Base-by-base conservation (phyloP, 495 filamentous ascomycete genomes). In the Trichodelitschia bisporula region DNA sequence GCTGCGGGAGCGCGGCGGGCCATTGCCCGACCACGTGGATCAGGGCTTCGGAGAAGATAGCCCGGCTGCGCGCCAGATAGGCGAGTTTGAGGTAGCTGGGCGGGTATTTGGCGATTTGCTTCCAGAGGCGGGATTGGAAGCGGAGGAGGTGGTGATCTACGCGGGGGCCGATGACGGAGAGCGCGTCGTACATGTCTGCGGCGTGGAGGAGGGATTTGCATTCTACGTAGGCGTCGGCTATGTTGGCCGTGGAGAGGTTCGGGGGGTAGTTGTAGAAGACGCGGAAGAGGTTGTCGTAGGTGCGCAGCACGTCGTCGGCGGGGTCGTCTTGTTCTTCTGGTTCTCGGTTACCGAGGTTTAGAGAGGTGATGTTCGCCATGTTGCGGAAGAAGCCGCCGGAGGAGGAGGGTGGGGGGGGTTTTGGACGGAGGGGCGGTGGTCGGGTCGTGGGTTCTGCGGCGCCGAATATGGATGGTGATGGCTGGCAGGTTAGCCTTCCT, bases 41-140 rank as follows among this genome's bases (percentile, higher is more conserved):
- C 14, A 92, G 52, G 0, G 80, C 78, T 51, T 92, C 82, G 29
- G 75, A 64, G 47, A 89, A 92, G 37, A 92, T 89, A 32, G 77
- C 69, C 38, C 77, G 75, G 34, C 67, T 76, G 24, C 78, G 67
- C 3, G 79, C 72, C 13, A 90, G 55, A 41, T 82, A 90, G 14
- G 80, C 82, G 3, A 93, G 61, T 28, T 82, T 82, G 9, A 93
- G 64, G 44, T 93, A 93, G 42, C 65, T 73, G 11, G 83, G 75
- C 12, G 82, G 82, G 45, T 91, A 91, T 48, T 89, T 90, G 21
- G 79, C 77, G 34, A 91, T 86, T 42, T 92, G 80, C 45, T 84
- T 84, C 68, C 78, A 90, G 0, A 92, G 61, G 11, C 77, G 62
- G 17, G 70, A 74, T 36, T 82, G 77, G 49, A 91, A 93, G 33